These are phyloP conservation scores for Pythium insidiosum DNA, from an alignment of 352 stramenopile genomes.

Conservation along the genomic window DNA sequence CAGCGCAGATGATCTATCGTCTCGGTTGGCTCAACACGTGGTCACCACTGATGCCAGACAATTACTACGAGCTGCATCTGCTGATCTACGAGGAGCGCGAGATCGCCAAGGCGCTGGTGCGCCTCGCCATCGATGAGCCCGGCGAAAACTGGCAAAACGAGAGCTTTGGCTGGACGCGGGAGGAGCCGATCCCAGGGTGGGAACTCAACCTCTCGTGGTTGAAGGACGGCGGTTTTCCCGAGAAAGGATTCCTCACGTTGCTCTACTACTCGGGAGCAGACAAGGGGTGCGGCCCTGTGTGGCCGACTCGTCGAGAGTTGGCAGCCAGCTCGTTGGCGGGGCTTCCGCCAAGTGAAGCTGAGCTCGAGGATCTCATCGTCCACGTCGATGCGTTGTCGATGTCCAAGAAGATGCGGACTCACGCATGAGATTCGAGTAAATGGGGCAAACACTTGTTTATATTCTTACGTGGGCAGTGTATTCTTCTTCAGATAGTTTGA, in stretches of 20 bases:
- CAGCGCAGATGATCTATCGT: constrained; percentile 48
- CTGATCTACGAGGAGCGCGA: constrained; percentile 67
- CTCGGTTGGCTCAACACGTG: constrained; percentile 71
- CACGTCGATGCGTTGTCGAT: constrained; percentile 54
- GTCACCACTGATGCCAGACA: constrained; percentile 55
- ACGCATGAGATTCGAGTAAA: no score
- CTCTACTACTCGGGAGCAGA: constrained; percentile 76
- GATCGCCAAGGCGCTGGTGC: constrained; percentile 59
- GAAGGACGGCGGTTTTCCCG: constrained; percentile 66
- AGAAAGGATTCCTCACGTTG: constrained; percentile 67
- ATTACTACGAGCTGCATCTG: constrained; percentile 73
- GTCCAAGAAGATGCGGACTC: constrained; percentile 28
- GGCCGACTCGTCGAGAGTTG: constrained; percentile 49
- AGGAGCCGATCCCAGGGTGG: constrained; percentile 74
- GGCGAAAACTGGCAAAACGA: constrained; percentile 77
- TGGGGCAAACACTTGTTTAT: no score
- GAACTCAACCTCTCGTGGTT: constrained; percentile 78
- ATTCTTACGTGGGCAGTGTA: no score
- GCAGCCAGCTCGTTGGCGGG: constrained; percentile 41
- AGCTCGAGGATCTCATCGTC: constrained; percentile 33
- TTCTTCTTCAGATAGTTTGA: no score
- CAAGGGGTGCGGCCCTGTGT: constrained; percentile 62
- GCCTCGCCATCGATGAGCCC: constrained; percentile 70
- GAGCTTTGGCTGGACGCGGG: constrained; percentile 68
- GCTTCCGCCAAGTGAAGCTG: constrained; percentile 25